phyloP scores from a whole-genome alignment of 768 basidiomycete species.

The Kwoniella bestiolae region DNA sequence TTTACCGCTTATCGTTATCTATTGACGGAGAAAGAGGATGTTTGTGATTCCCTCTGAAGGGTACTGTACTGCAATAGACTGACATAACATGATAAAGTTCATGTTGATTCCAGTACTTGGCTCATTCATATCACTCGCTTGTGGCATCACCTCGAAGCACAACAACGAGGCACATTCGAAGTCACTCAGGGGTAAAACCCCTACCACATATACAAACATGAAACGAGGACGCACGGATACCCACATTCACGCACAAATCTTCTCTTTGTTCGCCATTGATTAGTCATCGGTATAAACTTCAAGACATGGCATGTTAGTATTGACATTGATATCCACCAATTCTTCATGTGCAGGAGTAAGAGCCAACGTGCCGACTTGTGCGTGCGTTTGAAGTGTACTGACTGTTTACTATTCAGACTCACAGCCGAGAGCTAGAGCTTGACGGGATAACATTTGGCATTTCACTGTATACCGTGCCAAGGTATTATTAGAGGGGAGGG shows the following conservation, averaged over 20 bases:
- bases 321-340: not conserved
- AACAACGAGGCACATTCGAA: not conserved
- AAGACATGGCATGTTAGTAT: not conserved
- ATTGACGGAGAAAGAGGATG: not conserved
- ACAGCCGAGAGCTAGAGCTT: not conserved
- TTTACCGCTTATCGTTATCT: no score
- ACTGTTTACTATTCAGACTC: no score
- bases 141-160: no score
- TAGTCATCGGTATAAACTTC: not conserved
- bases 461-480: no score
- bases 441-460: not conserved
- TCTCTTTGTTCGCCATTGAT: not conserved
- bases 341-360: no score
- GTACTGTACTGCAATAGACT: not conserved
- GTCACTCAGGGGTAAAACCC: not conserved
- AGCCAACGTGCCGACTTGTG: not conserved
- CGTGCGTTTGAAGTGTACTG: not conserved
- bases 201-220: not conserved
- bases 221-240: not conserved
- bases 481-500: no score
- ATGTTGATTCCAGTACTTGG: no score
- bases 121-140: no score
- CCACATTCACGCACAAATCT: not conserved
- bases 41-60: not conserved
- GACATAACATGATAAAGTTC: no score